Evolutionary conservation across 306 rosid genomes (phyloP).

Genomic region (Cyamopsis tetragonoloba): DNA sequence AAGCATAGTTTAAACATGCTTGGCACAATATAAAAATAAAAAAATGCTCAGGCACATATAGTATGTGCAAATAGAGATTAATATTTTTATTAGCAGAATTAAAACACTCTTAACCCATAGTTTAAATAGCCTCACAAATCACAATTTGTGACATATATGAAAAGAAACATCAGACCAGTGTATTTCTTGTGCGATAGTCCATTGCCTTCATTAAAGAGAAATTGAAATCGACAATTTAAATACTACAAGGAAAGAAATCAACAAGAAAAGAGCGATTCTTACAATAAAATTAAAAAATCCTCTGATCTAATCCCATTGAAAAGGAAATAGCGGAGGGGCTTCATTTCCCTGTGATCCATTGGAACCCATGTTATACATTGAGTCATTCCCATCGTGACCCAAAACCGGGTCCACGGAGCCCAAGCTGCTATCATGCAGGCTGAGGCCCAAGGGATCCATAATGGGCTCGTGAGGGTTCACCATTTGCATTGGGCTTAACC

Average conservation of each 20-base stretch:
- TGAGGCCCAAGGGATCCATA: slow-evolving; percentile 48
- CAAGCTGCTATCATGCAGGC: slow-evolving; percentile 42
- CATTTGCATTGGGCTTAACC: slow-evolving; percentile 49
- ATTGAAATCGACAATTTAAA: not conserved
- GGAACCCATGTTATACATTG: slow-evolving; percentile 51
- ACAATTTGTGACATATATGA: too few relatives aligned
- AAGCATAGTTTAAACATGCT: too few relatives aligned
- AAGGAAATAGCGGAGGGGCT: slow-evolving; percentile 61
- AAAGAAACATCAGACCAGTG: too few relatives aligned
- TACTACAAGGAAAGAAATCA: not conserved
- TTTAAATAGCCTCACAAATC: too few relatives aligned
- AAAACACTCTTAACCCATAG: too few relatives aligned
- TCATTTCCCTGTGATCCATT: slow-evolving; percentile 48
- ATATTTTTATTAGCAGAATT: too few relatives aligned
- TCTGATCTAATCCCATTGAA: slow-evolving; percentile 73
- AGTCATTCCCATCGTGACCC: slow-evolving; percentile 44
- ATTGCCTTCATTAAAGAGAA: not conserved
- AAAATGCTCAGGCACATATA: too few relatives aligned
- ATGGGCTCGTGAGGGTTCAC: slow-evolving; percentile 50
- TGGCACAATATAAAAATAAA: too few relatives aligned
- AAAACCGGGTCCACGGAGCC: slow-evolving; percentile 54
- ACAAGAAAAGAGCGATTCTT: not conserved
- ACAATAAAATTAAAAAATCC: not conserved
- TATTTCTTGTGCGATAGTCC: not conserved
- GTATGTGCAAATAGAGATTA: too few relatives aligned